Evolutionary conservation across 2,329 filamentous ascomycete species (phyloP).

Genomic region (Volutella citrinella): DNA sequence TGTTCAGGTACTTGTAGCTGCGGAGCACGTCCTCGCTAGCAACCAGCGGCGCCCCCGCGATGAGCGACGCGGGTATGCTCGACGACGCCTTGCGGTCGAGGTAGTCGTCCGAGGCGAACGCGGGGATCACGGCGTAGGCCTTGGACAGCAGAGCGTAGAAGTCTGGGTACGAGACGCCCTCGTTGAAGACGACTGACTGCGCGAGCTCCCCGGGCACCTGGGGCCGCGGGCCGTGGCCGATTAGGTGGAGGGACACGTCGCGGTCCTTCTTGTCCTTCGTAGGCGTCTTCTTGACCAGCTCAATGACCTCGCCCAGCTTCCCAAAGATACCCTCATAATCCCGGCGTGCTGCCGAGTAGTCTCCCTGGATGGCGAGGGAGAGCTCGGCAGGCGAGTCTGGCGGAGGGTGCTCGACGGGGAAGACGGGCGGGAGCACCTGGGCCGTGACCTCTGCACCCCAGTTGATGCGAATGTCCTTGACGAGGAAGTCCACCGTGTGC

Average conservation of each 20-base stretch:
- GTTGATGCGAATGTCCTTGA: constrained; percentile 16
- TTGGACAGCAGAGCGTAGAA: constrained; percentile 22
- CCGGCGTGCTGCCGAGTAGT: constrained; percentile 25
- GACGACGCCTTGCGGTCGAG: constrained; percentile 28
- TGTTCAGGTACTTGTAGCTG: constrained; percentile 23
- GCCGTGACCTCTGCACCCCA: constrained; percentile 18
- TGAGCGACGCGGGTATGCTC: constrained; percentile 24
- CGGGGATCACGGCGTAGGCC: constrained; percentile 21
- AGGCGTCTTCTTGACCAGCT: constrained; percentile 14
- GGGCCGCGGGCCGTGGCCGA: constrained; percentile 23
- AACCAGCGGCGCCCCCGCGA: constrained; percentile 25
- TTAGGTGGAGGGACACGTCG: constrained; percentile 22
- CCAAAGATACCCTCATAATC: constrained; percentile 25
- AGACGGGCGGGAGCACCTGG: constrained; percentile 24
- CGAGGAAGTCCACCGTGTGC: constrained; percentile 23
- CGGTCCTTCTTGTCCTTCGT: constrained; percentile 4
- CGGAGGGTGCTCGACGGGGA: constrained; percentile 19
- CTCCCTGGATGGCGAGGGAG: constrained; percentile 26
- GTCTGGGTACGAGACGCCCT: constrained; percentile 24
- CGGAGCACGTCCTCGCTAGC: constrained; percentile 22
- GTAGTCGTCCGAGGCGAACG: constrained; percentile 25
- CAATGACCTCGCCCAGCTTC: constrained; percentile 21
- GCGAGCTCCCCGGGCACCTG: constrained; percentile 20
- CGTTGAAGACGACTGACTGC: constrained; percentile 22
- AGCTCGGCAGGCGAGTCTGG: constrained; percentile 12